Base-by-base conservation (phyloP, 208 protist genomes). In the Trypanosoma brucei region DNA sequence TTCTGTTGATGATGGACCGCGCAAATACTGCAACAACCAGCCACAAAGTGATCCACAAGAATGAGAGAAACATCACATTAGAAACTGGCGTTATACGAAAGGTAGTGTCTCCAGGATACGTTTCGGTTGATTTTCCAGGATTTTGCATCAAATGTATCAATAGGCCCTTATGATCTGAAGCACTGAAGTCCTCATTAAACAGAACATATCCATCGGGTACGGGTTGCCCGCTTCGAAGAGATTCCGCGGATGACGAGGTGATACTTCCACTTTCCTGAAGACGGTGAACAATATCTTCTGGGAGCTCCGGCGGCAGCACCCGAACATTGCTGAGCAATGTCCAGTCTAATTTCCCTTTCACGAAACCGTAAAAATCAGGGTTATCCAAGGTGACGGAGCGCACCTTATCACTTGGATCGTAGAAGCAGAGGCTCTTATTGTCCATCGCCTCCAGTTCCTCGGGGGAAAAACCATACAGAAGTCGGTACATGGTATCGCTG, bases 331-430 rank as follows among this genome's bases (percentile, higher is more conserved):
- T 91, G n/a, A 91, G 56, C 42, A 94, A 62, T 34, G 88, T 39
- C 85, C 84, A 92, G 55, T 92, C 84, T 11, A 90, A 48, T 69
- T 94, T 92, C 3, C 88, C 88, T 8, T 65, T 55, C 36, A 87
- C 83, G 34, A 85, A 71, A 34, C 81, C 83, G 62, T 79, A 35
- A 71, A 89, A 94, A 37, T 30, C 55, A 0, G 81, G 76, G 55
- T 79, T 70, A 68, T 86, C 62, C 0, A 87, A 66, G 42, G 88
- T 92, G 60, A 92, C 66, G 51, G 78, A 86, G n/a, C 51, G 57
- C 5, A 58, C 55, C 77, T 92, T 92, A 70, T 92, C 84, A 11
- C 60, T 48, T 3, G 76, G 72, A 64, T 94, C 84, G 67, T 84
- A 91, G 57, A 94, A 81, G 61, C 80, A 90, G 9, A 87, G 68